Evolutionary conservation across 2,329 filamentous ascomycete species (phyloP).

Genomic region (Phialophora tarda): DNA sequence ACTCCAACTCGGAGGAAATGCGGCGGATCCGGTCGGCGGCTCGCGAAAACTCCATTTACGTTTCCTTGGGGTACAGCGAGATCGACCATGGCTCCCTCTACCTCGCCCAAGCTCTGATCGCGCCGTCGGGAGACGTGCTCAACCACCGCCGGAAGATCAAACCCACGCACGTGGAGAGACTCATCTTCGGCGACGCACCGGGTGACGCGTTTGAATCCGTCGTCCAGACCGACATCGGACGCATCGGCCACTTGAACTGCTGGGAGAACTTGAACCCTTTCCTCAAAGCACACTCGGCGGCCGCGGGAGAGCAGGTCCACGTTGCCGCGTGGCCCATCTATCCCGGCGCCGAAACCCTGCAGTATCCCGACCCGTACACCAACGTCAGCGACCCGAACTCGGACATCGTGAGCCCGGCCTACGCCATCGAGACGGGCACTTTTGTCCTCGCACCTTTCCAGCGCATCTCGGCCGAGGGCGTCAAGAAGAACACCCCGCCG

Average conservation of each 20-base stretch:
- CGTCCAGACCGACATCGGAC: neutral
- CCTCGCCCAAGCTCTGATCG: neutral
- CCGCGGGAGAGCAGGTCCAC: conserved; percentile 43
- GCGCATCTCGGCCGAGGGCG: conserved; percentile 5
- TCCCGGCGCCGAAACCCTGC: neutral
- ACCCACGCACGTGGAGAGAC: neutral
- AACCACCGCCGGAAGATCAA: conserved; percentile 4
- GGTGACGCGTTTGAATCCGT: neutral
- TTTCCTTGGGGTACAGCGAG: neutral
- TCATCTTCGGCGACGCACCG: neutral
- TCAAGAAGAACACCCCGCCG: conserved; percentile 9
- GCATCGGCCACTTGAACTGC: neutral
- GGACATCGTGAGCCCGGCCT: conserved; percentile 35
- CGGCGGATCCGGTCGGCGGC: neutral
- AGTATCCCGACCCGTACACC: neutral
- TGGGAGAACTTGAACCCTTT: conserved; percentile 5
- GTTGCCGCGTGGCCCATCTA: conserved; percentile 54
- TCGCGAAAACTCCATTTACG: neutral
- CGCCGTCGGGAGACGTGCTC: neutral
- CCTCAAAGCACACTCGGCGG: neutral
- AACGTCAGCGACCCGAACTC: conserved; percentile 43
- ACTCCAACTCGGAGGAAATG: neutral
- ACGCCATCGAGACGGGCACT: conserved; percentile 10
- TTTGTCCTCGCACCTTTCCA: neutral
- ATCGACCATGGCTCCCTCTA: neutral